phyloP scores from a whole-genome alignment of 1,139 yeast genomes.

The Candida sanyaensis region DNA sequence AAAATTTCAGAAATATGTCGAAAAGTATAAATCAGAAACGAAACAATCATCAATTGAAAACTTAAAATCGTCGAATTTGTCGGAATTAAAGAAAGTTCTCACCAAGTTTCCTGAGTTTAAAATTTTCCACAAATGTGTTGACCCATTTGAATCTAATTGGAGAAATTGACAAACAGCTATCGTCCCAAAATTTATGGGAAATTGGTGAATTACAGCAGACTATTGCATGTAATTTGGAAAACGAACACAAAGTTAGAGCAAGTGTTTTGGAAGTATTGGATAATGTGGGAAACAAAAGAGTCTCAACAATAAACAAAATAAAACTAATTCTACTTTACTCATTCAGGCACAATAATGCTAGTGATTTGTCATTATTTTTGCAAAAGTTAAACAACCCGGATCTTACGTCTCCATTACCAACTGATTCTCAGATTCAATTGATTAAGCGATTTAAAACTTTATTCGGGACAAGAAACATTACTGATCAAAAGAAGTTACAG shows the following conservation, averaged over 20 bases:
- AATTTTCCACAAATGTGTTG: conserved; percentile 84
- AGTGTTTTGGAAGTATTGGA: conserved; percentile 30
- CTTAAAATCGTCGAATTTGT: conserved; percentile 65
- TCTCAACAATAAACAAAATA: conserved; percentile 35
- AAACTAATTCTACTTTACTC: conserved; percentile 71
- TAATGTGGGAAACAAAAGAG: conserved; percentile 14
- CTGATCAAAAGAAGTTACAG: conserved; percentile 7
- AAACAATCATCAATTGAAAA: conserved; percentile 62
- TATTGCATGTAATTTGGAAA: conserved; percentile 62
- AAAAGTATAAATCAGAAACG: conserved; percentile 78
- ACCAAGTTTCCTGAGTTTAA: conserved; percentile 94
- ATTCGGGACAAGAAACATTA: conserved; percentile 17
- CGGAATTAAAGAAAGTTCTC: conserved; percentile 86
- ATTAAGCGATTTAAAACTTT: conserved; percentile 31
- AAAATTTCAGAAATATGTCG: conserved; percentile 80
- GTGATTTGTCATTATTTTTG: conserved; percentile 26
- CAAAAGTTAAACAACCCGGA: conserved; percentile 31
- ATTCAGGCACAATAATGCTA: conserved; percentile 51
- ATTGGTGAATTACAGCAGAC: conserved; percentile 90
- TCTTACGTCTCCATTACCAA: conserved; percentile 31
- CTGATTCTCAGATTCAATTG: conserved; percentile 34
- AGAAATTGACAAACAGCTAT: conserved; percentile 75
- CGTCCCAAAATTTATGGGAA: conserved; percentile 67
- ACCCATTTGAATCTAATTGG: conserved; percentile 90
- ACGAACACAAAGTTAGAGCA: conserved; percentile 28